Percentiles rank a stretch among this genome's conserved stretches.
Evolutionary conservation across 2,329 filamentous ascomycete genomes (phyloP).

Genomic region (Trichophyton mentagrophytes): DNA sequence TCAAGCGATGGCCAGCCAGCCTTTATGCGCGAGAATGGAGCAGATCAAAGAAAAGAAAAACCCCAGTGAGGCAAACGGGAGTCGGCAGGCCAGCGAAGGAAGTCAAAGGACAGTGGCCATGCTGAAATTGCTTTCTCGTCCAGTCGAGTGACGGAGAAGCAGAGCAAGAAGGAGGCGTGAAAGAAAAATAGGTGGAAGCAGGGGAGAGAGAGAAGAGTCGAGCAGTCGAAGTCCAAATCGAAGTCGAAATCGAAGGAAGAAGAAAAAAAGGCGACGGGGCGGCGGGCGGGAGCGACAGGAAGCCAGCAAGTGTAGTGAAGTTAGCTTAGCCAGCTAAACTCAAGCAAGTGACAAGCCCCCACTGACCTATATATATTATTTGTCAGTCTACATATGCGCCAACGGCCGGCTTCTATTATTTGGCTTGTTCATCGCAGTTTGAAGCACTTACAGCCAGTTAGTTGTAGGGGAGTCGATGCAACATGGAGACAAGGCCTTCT

Average conservation of each 20-base stretch:
- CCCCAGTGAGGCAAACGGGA: not conserved
- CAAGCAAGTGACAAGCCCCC: not conserved
- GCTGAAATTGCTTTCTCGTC: conserved; percentile 1
- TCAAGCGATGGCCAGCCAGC: not conserved
- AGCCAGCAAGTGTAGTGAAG: not conserved
- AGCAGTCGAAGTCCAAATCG: too few relatives aligned
- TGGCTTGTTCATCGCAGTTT: not conserved
- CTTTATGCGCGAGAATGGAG: not conserved
- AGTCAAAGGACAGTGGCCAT: not conserved
- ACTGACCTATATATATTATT: not conserved
- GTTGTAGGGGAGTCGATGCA: not conserved
- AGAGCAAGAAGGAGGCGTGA: not conserved
- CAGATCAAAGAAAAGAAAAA: not conserved
- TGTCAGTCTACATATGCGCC: not conserved
- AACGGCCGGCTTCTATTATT: not conserved
- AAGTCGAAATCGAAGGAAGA: not conserved
- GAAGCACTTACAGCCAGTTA: not conserved
- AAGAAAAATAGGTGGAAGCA: not conserved
- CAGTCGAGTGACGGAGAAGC: not conserved
- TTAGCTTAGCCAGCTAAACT: not conserved
- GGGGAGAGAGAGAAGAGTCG: not conserved
- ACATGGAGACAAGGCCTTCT: not conserved
- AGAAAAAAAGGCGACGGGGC: not conserved
- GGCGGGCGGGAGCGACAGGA: conserved; percentile 4
- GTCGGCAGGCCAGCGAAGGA: not conserved